Conservation (phyloP, 345 rosid species). For the Combretum micranthum region DNA sequence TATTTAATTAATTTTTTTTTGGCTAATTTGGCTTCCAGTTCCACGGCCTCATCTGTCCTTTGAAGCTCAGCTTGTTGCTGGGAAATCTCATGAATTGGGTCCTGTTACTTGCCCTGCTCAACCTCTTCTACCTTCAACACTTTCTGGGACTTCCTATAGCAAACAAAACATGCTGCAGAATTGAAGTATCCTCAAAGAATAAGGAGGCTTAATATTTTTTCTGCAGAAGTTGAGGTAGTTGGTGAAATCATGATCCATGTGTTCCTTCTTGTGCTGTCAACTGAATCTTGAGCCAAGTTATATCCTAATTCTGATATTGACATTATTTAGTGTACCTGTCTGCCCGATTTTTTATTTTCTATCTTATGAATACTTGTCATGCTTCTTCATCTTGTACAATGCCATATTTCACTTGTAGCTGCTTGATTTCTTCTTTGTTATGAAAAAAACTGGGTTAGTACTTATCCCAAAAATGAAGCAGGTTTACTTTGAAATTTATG, state of each 20-base stretch:
- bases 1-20: neutral
- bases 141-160: constrained; percentile 45
- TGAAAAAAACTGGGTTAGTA: too few relatives aligned
- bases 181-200: constrained; percentile 84
- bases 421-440: constrained; percentile 4
- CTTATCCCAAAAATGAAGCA: neutral
- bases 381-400: too few relatives aligned
- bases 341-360: constrained; percentile 8
- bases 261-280: neutral
- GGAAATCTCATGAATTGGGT: constrained; percentile 76
- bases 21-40: constrained; percentile 32
- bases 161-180: constrained; percentile 81
- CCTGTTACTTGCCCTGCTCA: constrained; percentile 72
- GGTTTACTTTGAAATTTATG: neutral
- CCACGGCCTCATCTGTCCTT: constrained; percentile 95
- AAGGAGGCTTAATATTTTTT: constrained; percentile 83
- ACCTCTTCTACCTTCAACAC: constrained; percentile 48
- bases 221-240: constrained; percentile 68
- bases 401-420: too few relatives aligned
- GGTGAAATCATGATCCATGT: neutral
- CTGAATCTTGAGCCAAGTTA: too few relatives aligned
- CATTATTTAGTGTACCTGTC: neutral
- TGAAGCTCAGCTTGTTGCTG: constrained; percentile 98
- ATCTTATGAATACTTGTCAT: too few relatives aligned
- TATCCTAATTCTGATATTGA: constrained; percentile 7